Conservation (phyloP, 2,329 filamentous ascomycete species). For the Xylariales sp. region DNA sequence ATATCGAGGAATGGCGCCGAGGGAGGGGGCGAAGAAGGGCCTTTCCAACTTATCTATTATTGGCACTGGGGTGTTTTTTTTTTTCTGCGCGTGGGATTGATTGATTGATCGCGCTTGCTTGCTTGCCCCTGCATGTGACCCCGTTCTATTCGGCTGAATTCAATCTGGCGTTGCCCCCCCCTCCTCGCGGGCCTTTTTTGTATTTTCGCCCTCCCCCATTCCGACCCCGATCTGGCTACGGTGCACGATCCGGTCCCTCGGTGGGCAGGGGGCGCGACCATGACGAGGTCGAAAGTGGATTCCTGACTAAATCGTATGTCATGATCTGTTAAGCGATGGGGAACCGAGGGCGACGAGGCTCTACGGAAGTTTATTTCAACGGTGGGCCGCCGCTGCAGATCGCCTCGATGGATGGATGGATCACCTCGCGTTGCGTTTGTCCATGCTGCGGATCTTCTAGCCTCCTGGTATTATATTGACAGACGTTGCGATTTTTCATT, state of each 20-base stretch:
- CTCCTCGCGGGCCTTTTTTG: too few relatives aligned
- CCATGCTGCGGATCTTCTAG: not conserved
- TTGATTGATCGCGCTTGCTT: not conserved
- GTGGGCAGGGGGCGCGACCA: not conserved
- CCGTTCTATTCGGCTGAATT: constrained; percentile 23
- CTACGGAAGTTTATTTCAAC: constrained; percentile 21
- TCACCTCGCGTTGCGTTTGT: not conserved
- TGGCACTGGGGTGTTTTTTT: not conserved
- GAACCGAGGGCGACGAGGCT: constrained; percentile 1
- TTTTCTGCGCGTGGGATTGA: not conserved
- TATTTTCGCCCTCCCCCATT: not conserved
- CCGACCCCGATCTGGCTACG: not conserved
- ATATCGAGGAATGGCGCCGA: not conserved
- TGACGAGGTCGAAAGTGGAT: not conserved
- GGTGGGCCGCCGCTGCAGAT: constrained; percentile 7
- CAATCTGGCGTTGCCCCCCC: not conserved
- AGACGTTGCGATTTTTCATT: not conserved
- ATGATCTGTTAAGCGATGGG: constrained; percentile 18
- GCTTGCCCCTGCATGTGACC: constrained; percentile 3
- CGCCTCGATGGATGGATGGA: not conserved
- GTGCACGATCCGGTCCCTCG: not conserved
- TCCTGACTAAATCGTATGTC: constrained; percentile 29
- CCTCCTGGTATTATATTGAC: not conserved
- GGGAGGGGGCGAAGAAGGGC: not conserved
- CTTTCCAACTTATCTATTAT: not conserved